phyloP scores from a whole-genome alignment of 2,329 filamentous ascomycete genomes.

The Metarhizium brunneum region DNA sequence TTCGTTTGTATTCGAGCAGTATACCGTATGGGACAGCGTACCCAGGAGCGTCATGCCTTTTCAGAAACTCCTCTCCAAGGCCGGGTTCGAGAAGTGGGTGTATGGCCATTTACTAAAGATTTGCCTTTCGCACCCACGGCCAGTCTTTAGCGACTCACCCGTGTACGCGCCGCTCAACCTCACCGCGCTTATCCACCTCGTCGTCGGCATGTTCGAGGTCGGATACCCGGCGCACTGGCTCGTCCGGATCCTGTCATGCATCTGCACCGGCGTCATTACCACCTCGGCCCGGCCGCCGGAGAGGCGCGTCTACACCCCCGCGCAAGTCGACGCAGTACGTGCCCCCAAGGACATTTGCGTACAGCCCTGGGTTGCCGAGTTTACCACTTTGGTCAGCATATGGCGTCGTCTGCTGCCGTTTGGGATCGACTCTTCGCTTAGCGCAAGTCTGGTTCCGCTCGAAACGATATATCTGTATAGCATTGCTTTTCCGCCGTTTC shows the following conservation, averaged over 20 bases:
- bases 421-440: neutral
- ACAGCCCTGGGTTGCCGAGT: neutral
- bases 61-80: constrained; percentile 8
- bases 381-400: neutral
- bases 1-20: constrained; percentile 10
- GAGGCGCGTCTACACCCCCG: constrained; percentile 5
- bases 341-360: neutral
- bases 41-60: neutral
- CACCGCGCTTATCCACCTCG: constrained; percentile 12
- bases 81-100: constrained; percentile 15
- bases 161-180: constrained; percentile 17
- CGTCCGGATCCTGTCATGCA: constrained; percentile 8
- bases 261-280: constrained; percentile 10
- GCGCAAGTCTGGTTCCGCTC: neutral
- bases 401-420: neutral
- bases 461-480: neutral
- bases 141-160: constrained; percentile 5
- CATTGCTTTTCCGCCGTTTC: neutral
- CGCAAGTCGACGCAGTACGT: neutral
- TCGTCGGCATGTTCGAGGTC: constrained; percentile 10
- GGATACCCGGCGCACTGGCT: constrained; percentile 21
- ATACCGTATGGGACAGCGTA: constrained; percentile 11
- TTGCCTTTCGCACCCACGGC: constrained; percentile 13
- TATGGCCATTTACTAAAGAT: constrained; percentile 16
- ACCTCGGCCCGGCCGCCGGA: constrained; percentile 13